Conservation (phyloP, 2,329 filamentous ascomycete species). For the Myotisia sp. region DNA sequence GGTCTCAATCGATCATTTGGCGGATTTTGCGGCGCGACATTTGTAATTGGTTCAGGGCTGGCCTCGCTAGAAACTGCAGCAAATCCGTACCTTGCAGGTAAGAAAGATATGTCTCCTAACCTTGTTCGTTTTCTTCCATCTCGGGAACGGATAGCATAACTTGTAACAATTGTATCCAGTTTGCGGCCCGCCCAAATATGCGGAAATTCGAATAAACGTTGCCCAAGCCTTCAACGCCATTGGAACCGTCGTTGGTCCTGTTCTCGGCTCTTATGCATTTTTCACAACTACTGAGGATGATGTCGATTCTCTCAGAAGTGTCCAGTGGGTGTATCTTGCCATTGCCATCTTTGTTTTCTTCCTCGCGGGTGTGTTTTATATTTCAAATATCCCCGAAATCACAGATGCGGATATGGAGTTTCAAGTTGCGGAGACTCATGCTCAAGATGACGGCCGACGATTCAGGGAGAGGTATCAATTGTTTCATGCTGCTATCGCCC, state of each 20-base stretch:
- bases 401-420: conserved; percentile 55
- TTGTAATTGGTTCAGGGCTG: conserved; percentile 60
- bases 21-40: conserved; percentile 57
- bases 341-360: conserved; percentile 58
- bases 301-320: conserved; percentile 46
- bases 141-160: background rate
- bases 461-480: conserved; percentile 58
- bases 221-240: conserved; percentile 67
- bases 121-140: too few relatives aligned
- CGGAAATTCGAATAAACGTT: conserved; percentile 63
- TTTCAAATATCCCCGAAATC: conserved; percentile 56
- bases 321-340: conserved; percentile 70
- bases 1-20: conserved; percentile 58
- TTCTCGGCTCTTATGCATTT: conserved; percentile 59
- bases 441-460: conserved; percentile 41
- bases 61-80: conserved; percentile 64
- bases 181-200: conserved; percentile 60
- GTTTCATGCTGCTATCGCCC: conserved; percentile 60
- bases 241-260: conserved; percentile 58
- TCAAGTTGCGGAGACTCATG: conserved; percentile 43
- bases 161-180: conserved; percentile 24
- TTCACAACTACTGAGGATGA: conserved; percentile 50
- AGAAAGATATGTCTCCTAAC: background rate
- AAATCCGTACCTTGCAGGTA: conserved; percentile 57
- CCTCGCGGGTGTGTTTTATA: conserved; percentile 52